Base-by-base conservation (phyloP, 2,329 filamentous ascomycete species). In the Sclerotiophoma versabilis region DNA sequence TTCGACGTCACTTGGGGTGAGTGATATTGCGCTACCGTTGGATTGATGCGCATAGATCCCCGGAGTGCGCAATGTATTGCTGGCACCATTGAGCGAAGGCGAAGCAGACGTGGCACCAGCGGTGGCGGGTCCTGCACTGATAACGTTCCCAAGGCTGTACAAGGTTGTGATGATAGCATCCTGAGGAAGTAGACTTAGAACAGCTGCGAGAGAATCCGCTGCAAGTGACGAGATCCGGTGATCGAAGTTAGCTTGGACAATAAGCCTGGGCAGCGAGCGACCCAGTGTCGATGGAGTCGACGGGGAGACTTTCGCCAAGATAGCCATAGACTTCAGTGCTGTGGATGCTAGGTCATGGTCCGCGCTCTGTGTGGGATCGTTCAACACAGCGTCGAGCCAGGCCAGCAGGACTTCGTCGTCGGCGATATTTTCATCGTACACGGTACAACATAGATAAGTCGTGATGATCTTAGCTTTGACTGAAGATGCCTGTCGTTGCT, bases 141-240 rank as follows among this genome's bases (percentile, higher is more conserved):
- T 81, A 4, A 96, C 89, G 71, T 99, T 99, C 17, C 95, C 95
- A n/a, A 99, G 82, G 0, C 92, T 95, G 76, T 99, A 99, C 9
- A 99, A 80, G 1, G 93, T 98, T 5, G 93, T 96, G 62, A 99
- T 98, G 29, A 96, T 85, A 29, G 92, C 89, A 78, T 99, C 95
- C 65, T 96, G 90, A 1, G 95, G 96, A 11, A 98, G 82, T 66
- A 89, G 83, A 63, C 88, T 88, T 49, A 99, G 80, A 15, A 96
- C 87, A 62, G 88, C 89, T 2, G 93, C 92, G 27, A 99, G 80
- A 64, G 90, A 95, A 61, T 87, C 86, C n/a, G 93, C 92, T 23
- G 93, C 93, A 27, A 93, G 83, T 2, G 82, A 82, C 36, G 95
- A 87, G 11, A 87, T 91, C 23, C 84, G 80, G 14, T 85, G 84